Conservation (phyloP, 805 yeast species). For the Ogataea salicorniae region DNA sequence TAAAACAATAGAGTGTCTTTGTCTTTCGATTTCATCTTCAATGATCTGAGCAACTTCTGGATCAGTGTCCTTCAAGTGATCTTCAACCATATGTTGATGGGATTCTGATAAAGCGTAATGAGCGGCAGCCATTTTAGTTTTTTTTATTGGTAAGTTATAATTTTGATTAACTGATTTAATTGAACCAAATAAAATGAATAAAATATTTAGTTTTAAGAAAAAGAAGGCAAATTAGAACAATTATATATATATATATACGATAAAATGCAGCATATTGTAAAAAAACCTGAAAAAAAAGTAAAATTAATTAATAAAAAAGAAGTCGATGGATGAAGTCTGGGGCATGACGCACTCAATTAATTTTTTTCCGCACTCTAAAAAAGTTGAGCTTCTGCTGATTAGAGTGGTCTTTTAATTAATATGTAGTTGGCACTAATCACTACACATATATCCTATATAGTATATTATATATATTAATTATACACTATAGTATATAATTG, state of each 20-base stretch:
- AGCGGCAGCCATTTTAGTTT: slow-evolving; percentile 4
- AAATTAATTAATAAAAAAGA: neutral
- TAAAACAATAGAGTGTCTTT: slow-evolving; percentile 84
- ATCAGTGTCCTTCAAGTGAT: slow-evolving; percentile 59
- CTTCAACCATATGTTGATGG: slow-evolving; percentile 62
- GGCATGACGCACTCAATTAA: too few species aligned
- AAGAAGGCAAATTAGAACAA: neutral
- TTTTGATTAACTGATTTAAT: neutral
- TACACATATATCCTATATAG: too few species aligned
- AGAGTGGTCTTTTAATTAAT: too few species aligned
- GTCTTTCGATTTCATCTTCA: slow-evolving; percentile 76
- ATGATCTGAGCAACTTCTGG: slow-evolving; percentile 75
- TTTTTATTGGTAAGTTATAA: slow-evolving; percentile 6
- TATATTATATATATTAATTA: too few species aligned
- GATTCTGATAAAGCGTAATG: slow-evolving; percentile 62
- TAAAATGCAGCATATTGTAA: neutral
- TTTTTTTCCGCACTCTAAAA: too few species aligned
- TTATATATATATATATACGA: neutral
- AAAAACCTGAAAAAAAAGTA: neutral
- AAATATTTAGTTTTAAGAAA: neutral
- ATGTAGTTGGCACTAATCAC: too few species aligned
- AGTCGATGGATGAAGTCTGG: too few species aligned
- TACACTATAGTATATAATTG: too few species aligned
- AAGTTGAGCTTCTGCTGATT: too few species aligned
- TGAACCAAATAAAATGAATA: neutral